Percentiles rank a stretch among this genome's conserved stretches.
phyloP scores from a whole-genome alignment of 2,329 filamentous ascomycete species.

The Aureobasidium sp. region DNA sequence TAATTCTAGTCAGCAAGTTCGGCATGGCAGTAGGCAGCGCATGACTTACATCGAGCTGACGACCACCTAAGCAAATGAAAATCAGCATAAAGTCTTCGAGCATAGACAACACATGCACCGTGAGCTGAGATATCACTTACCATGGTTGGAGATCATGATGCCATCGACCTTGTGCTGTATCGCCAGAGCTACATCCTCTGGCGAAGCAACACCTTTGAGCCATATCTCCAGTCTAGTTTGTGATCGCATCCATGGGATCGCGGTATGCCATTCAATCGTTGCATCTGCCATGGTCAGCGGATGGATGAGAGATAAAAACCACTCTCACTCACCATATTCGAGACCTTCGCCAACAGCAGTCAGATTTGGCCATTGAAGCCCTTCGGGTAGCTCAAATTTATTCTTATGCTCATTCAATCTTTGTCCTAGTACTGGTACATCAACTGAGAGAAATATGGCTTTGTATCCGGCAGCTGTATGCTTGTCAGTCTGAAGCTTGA shows the following conservation, averaged over 20 bases:
- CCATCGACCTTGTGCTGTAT: constrained; percentile 37
- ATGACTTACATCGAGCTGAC: constrained; percentile 45
- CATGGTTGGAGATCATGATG: constrained; percentile 51
- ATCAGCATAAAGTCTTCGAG: not conserved
- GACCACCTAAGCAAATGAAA: constrained; percentile 23
- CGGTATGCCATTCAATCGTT: constrained; percentile 32
- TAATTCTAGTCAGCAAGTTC: not conserved
- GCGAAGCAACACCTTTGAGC: constrained; percentile 35
- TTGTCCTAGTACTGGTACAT: constrained; percentile 43
- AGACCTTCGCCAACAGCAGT: not conserved
- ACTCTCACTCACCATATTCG: not conserved
- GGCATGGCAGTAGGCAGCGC: too few relatives aligned
- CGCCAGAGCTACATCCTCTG: constrained; percentile 37
- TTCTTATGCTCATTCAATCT: constrained; percentile 46
- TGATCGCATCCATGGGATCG: constrained; percentile 43
- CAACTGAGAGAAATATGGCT: constrained; percentile 46
- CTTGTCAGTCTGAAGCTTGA: constrained; percentile 19
- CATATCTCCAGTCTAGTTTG: constrained; percentile 44
- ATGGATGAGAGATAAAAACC: not conserved
- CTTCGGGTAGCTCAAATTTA: constrained; percentile 40
- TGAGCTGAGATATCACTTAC: constrained; percentile 20
- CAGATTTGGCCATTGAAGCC: constrained; percentile 37
- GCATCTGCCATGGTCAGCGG: not conserved
- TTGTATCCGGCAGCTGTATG: constrained; percentile 37
- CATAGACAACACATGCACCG: not conserved